phyloP scores from a whole-genome alignment of 1,284 basidiomycete genomes.

The Volvariella surrecta region DNA sequence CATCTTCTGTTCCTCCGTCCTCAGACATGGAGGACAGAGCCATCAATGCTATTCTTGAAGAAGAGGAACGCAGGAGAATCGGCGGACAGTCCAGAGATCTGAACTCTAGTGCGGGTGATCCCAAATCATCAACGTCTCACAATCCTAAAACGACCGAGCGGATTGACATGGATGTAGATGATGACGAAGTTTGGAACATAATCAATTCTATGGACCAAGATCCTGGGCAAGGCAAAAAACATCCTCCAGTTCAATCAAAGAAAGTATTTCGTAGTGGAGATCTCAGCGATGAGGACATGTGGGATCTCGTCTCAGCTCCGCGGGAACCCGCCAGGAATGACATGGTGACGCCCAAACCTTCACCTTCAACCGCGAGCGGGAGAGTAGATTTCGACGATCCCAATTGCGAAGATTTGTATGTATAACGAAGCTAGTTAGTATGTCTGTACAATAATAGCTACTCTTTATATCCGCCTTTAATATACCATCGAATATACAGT shows the following conservation, averaged over 20 bases:
- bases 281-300: constrained; percentile 54
- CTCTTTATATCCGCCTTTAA: too few relatives aligned
- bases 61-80: constrained; percentile 30
- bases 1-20: constrained; percentile 41
- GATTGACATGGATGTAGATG: constrained; percentile 34
- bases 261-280: constrained; percentile 1
- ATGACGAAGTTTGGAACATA: constrained; percentile 54
- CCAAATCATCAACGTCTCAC: too few relatives aligned
- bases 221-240: constrained; percentile 5
- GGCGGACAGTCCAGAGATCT: constrained; percentile 12
- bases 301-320: constrained; percentile 62
- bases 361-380: too few relatives aligned
- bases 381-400: constrained; percentile 16
- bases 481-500: too few relatives aligned
- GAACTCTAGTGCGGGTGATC: background rate
- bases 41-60: constrained; percentile 39
- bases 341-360: too few relatives aligned
- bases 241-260: constrained; percentile 9
- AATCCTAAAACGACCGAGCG: background rate
- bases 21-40: constrained; percentile 32
- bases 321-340: too few relatives aligned
- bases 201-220: constrained; percentile 21
- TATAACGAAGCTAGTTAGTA: constrained; percentile 17
- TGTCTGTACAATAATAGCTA: constrained; percentile 1
- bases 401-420: constrained; percentile 42